Conservation (phyloP, 805 yeast species). For the Zygosaccharomyces siamensis region DNA sequence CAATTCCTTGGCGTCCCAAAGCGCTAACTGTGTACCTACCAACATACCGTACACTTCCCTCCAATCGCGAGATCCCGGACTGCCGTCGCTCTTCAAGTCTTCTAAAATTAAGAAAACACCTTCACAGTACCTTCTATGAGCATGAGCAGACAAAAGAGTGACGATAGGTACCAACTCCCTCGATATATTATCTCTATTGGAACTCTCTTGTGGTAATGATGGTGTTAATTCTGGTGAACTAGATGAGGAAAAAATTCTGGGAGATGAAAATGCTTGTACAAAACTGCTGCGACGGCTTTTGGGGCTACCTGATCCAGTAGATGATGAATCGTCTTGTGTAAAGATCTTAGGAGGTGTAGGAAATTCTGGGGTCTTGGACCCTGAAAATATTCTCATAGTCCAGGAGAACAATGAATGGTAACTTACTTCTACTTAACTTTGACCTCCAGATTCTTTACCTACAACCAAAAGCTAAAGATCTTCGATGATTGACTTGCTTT, state of each 20-base stretch:
- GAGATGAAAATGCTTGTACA: constrained; percentile 21
- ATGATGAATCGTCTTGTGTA: constrained; percentile 13
- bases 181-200: constrained; percentile 22
- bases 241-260: constrained; percentile 19
- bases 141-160: constrained; percentile 66
- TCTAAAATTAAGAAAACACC: constrained; percentile 71
- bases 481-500: background rate
- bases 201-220: constrained; percentile 16
- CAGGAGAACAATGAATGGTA: background rate
- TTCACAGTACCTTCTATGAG: constrained; percentile 69
- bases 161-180: constrained; percentile 60
- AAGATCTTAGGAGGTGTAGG: constrained; percentile 28
- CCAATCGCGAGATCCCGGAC: constrained; percentile 82
- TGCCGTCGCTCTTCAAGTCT: constrained; percentile 78
- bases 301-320: constrained; percentile 8
- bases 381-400: constrained; percentile 23
- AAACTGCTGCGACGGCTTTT: constrained; percentile 11
- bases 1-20: constrained; percentile 78
- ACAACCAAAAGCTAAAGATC: background rate
- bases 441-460: background rate
- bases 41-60: constrained; percentile 87
- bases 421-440: background rate
- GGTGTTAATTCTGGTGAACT: constrained; percentile 17
- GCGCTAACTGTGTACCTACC: constrained; percentile 84
- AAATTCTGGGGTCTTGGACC: constrained; percentile 24